These are phyloP conservation scores for Tricholoma bakamatsutake DNA, from an alignment of 768 basidiomycete species.

Conservation along the genomic window DNA sequence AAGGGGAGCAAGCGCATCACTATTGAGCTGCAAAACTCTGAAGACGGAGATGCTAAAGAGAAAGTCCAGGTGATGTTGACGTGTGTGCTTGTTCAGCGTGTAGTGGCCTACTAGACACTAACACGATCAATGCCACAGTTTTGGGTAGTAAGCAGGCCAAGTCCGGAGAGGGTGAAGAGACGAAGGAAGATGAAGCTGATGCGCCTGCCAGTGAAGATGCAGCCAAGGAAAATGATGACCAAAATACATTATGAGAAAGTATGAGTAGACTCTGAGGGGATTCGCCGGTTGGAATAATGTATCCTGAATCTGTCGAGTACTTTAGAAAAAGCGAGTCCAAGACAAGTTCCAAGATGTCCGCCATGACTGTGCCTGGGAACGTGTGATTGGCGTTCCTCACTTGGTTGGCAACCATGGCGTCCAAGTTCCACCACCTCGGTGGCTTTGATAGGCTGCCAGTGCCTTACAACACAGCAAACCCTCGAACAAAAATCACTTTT, in stretches of 20 bases:
- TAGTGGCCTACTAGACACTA: not conserved
- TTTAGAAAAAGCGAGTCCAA: too few species aligned
- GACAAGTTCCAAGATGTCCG: not conserved
- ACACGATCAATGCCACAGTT: slow-evolving; percentile 63
- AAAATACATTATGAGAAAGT: not conserved
- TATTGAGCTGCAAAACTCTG: slow-evolving; percentile 53
- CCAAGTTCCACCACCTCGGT: slow-evolving; percentile 5
- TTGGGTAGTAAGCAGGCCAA: slow-evolving; percentile 58
- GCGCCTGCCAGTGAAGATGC: slow-evolving; percentile 9
- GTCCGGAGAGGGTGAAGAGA: slow-evolving; percentile 28
- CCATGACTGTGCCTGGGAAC: not conserved
- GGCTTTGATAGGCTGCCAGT: slow-evolving; percentile 5
- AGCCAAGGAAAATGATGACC: too few species aligned
- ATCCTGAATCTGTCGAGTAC: too few species aligned
- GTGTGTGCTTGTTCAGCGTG: slow-evolving; percentile 35
- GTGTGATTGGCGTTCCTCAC: not conserved
- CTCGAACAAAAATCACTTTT: not conserved
- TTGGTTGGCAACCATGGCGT: slow-evolving; percentile 4
- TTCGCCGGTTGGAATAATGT: too few species aligned
- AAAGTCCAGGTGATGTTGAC: slow-evolving; percentile 70
- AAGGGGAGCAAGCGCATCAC: slow-evolving; percentile 66
- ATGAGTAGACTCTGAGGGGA: not conserved
- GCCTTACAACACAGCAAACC: not conserved
- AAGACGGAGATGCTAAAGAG: slow-evolving; percentile 47
- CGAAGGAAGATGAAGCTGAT: slow-evolving; percentile 18